Evolutionary conservation across 1,284 basidiomycete species (phyloP).

Genomic region (Boletus hoseneyae): DNA sequence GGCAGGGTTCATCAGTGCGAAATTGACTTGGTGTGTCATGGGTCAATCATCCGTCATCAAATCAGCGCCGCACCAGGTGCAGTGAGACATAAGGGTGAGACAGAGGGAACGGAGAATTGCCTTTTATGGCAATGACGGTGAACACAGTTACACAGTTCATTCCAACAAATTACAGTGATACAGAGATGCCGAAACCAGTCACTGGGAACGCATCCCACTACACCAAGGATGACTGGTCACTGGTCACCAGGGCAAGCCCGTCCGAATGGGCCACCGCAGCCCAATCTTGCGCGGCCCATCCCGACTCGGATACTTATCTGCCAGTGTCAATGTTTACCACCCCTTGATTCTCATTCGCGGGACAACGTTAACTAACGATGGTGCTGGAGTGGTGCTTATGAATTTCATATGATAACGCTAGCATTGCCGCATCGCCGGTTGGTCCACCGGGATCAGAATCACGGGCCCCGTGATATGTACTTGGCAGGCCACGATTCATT

Average conservation of each 20-base stretch:
- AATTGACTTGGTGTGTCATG: neutral
- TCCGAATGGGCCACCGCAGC: neutral
- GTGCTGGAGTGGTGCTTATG: constrained; percentile 2
- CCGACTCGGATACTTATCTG: neutral
- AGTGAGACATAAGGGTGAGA: neutral
- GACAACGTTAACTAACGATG: neutral
- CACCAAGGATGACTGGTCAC: too few relatives aligned
- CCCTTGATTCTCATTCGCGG: constrained; percentile 11
- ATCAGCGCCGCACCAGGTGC: neutral
- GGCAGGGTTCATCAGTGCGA: neutral
- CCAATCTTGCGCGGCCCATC: neutral
- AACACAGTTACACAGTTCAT: too few relatives aligned
- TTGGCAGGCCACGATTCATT: neutral
- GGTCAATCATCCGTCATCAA: neutral
- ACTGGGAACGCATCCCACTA: too few relatives aligned
- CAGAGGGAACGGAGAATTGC: too few relatives aligned
- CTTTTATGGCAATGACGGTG: too few relatives aligned
- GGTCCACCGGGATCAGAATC: too few relatives aligned
- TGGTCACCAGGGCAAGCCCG: too few relatives aligned
- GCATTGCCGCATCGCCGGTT: neutral
- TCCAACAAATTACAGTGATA: too few relatives aligned
- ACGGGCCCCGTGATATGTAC: too few relatives aligned
- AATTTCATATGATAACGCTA: constrained; percentile 14
- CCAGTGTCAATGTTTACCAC: neutral
- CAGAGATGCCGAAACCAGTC: too few relatives aligned